phyloP scores from a whole-genome alignment of 768 basidiomycete genomes.

The Russula sp. region DNA sequence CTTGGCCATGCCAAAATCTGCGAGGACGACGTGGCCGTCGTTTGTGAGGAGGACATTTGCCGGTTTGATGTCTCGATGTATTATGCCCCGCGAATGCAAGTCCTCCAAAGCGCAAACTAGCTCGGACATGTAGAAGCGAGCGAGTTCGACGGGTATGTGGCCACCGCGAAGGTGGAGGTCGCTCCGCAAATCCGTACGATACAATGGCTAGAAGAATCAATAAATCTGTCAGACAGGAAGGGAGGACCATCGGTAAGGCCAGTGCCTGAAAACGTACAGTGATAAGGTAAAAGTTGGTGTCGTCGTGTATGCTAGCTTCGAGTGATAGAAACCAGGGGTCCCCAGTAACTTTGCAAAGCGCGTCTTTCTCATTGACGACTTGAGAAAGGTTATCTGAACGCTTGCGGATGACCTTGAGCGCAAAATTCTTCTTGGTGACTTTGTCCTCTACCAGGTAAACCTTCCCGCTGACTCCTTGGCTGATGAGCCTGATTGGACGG shows the following conservation, averaged over 20 bases:
- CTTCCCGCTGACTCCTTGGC: slow-evolving; percentile 26
- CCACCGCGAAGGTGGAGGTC: slow-evolving; percentile 26
- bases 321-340: slow-evolving; percentile 24
- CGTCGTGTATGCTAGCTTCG: slow-evolving; percentile 29
- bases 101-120: slow-evolving; percentile 34
- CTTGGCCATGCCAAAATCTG: slow-evolving; percentile 31
- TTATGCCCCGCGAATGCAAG: slow-evolving; percentile 42
- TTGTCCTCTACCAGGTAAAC: slow-evolving; percentile 27
- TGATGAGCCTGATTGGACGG: slow-evolving; percentile 22
- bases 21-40: slow-evolving; percentile 25
- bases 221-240: slow-evolving; percentile 6
- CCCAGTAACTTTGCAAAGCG: slow-evolving; percentile 18
- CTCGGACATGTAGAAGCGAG: slow-evolving; percentile 29
- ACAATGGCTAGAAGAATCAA: slow-evolving; percentile 8
- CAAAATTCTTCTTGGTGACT: slow-evolving; percentile 17
- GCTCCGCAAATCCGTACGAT: slow-evolving; percentile 24
- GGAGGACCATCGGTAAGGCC: neutral
- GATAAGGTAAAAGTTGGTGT: slow-evolving; percentile 30
- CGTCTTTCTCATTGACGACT: slow-evolving; percentile 25
- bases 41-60: slow-evolving; percentile 34
- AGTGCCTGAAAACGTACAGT: slow-evolving; percentile 17
- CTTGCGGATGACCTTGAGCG: slow-evolving; percentile 28
- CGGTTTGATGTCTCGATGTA: slow-evolving; percentile 52
- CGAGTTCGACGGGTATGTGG: slow-evolving; percentile 16
- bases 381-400: slow-evolving; percentile 13